Conservation (phyloP, 1,284 basidiomycete genomes). For the Ganoderma multipileum region DNA sequence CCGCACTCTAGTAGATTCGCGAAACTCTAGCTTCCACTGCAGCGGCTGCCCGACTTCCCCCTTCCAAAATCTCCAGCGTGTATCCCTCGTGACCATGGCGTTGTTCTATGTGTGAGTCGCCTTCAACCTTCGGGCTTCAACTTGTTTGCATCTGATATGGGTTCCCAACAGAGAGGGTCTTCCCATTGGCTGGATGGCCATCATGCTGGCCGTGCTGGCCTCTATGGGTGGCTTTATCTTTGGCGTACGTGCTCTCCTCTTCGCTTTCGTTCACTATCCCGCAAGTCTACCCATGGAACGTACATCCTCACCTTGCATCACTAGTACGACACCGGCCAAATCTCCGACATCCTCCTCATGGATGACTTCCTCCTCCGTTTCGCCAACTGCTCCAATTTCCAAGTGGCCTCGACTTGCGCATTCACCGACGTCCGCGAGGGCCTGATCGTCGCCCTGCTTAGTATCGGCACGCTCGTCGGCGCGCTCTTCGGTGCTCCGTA, state of each 20-base stretch:
- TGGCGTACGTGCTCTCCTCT: slow-evolving; percentile 44
- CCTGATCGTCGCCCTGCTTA: slow-evolving; percentile 75
- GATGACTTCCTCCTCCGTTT: slow-evolving; percentile 74
- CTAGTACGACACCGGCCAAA: slow-evolving; percentile 78
- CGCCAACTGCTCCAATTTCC: slow-evolving; percentile 52
- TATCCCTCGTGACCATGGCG: slow-evolving; percentile 20
- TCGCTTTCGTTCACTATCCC: not conserved
- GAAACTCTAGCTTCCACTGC: not conserved
- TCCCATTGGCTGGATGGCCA: slow-evolving; percentile 66
- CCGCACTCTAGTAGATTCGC: slow-evolving; percentile 5
- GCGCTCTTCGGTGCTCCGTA: slow-evolving; percentile 70
- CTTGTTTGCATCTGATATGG: not conserved
- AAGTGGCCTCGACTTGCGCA: slow-evolving; percentile 49
- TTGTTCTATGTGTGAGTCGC: slow-evolving; percentile 30
- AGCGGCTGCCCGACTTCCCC: not conserved
- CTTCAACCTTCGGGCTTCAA: not conserved
- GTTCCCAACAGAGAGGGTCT: slow-evolving; percentile 40
- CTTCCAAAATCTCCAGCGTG: not conserved
- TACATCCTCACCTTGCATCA: not conserved
- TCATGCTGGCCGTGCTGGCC: slow-evolving; percentile 73
- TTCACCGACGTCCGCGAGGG: slow-evolving; percentile 63
- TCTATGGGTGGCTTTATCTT: slow-evolving; percentile 85
- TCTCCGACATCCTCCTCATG: slow-evolving; percentile 81
- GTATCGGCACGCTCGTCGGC: slow-evolving; percentile 68
- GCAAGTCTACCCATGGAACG: slow-evolving; percentile 32